phyloP scores from a whole-genome alignment of 228 moss, liverwort and hornwort species.

The Sphagnum fallax region DNA sequence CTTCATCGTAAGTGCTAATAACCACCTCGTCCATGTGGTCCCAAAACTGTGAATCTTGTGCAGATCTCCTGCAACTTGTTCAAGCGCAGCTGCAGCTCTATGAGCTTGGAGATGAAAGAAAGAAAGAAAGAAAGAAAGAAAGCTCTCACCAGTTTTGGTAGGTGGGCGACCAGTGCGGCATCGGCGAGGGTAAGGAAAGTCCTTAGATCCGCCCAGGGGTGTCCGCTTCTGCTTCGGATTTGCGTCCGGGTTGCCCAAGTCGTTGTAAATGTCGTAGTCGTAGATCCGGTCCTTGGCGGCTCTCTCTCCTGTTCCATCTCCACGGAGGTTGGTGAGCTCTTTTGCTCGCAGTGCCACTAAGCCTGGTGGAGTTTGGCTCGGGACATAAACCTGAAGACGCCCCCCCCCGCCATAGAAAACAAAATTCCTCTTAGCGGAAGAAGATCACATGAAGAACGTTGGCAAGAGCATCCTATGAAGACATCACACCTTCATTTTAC shows the following conservation, averaged over 20 bases:
- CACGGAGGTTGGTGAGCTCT: constrained; percentile 43
- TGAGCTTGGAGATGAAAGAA: no score
- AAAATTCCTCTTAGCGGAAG: no score
- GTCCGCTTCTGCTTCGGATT: constrained; percentile 32
- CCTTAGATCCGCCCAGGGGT: constrained; percentile 32
- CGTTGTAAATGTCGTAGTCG: constrained; percentile 67
- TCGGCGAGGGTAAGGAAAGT: constrained; percentile 18
- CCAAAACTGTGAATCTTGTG: no score
- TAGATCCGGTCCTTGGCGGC: constrained; percentile 62
- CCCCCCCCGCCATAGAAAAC: no score
- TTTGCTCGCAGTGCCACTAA: constrained; percentile 39
- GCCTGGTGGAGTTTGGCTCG: constrained; percentile 53
- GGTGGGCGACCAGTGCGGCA: constrained; percentile 14
- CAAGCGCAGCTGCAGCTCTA: no score
- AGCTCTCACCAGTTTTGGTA: background rate
- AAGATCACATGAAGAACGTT: no score
- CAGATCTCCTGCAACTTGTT: no score
- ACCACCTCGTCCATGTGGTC: no score
- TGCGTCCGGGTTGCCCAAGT: constrained; percentile 56
- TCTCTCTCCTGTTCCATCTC: constrained; percentile 42
- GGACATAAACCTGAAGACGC: constrained; percentile 39
- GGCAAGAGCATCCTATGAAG: no score
- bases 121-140: no score
- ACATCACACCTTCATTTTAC: no score
- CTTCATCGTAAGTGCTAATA: no score